phyloP scores from a whole-genome alignment of 768 basidiomycete species.

The Calocera cornea region DNA sequence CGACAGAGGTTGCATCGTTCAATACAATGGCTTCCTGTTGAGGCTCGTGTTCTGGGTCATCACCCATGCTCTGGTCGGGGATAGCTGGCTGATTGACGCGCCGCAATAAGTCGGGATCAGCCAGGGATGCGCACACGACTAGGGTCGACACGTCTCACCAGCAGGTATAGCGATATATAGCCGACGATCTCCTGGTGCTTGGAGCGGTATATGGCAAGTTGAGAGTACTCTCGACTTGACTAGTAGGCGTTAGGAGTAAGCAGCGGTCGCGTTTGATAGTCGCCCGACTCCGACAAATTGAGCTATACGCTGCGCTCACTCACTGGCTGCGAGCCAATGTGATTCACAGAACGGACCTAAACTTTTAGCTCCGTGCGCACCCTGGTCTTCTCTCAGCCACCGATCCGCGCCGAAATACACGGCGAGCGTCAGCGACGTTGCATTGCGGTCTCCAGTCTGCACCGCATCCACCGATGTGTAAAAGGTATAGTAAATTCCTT shows the following conservation, averaged over 20 bases:
- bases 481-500: neutral
- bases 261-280: neutral
- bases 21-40: neutral
- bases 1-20: neutral
- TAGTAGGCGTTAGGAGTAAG: neutral
- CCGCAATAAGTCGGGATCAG: neutral
- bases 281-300: conserved; percentile 1
- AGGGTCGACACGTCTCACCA: conserved; percentile 1
- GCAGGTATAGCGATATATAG: neutral
- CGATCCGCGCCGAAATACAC: neutral
- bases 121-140: conserved; percentile 2
- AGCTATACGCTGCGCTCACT: neutral
- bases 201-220: neutral
- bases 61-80: conserved; percentile 1
- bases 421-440: neutral
- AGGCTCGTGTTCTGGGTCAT: conserved; percentile 2
- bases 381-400: neutral
- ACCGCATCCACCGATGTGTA: neutral
- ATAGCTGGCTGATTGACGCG: neutral
- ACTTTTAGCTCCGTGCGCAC: conserved; percentile 2
- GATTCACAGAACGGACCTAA: conserved; percentile 4
- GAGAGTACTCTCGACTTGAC: neutral
- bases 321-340: conserved; percentile 1
- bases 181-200: neutral
- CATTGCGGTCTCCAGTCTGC: neutral